Evolutionary conservation across 352 stramenopile species (phyloP), one percentile per base, ranked within the genome.

Genomic region (Globisporangium perplexum): DNA sequence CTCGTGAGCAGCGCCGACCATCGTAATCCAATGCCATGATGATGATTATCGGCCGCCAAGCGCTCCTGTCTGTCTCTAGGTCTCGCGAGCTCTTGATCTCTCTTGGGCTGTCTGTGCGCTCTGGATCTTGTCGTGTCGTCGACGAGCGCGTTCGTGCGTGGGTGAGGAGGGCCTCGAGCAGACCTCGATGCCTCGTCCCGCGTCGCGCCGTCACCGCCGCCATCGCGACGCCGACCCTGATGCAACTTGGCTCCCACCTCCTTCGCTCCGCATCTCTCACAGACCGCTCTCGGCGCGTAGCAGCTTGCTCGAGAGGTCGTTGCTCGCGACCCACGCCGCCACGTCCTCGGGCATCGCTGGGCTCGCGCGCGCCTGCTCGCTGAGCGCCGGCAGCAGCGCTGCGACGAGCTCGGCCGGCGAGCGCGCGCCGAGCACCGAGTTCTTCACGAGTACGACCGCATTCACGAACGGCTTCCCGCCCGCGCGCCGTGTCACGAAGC

Each of bases 371-470:
- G 47, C n/a, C 35, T 83, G 72, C 22, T 54, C 31, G 17, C 66
- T 57, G 14, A 71, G 54, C 2, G 47, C 61, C 12, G 67, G 68
- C 15, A 39, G 30, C n/a, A 92, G 66, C 63, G 77, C 84, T n/a
- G 69, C 65, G 7, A 95, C 63, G 52, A 95, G 66, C 45, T 86
- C 68, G 23, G 64, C 50, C 3, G 83, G 85, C 22, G 57, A 69
- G 7, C 89, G 62, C n/a, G 65, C 57, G 10, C 85, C 85, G 18
- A 95, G 47, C 44, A 93, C 83, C 5, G 61, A 85, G 69, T 95
- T 95, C 72, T 95, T 95, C 22, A 93, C 85, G n/a, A 93, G 55
- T 26, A 93, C 66, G 52, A 95, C 79, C n/a, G 83, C 83, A 57
- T 95, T 80, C 22, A 95, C 69, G 60, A 95, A 95, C n/a, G 47